Conservation (phyloP, 2,329 filamentous ascomycete species). For the Pseudomassariella vexata region DNA sequence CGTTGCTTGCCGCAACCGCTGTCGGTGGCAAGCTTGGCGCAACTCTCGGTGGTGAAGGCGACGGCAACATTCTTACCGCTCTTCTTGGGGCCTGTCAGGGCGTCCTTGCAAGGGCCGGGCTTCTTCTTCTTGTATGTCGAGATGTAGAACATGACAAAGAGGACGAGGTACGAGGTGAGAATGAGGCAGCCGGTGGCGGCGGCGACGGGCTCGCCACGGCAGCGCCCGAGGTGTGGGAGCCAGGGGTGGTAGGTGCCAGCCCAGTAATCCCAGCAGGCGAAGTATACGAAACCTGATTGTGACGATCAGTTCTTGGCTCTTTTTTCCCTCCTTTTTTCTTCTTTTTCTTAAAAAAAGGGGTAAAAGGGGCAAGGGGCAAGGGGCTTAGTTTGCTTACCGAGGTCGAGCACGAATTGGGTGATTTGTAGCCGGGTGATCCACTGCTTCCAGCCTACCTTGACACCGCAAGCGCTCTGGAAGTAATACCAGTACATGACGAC, state of each 20-base stretch:
- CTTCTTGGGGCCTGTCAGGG: constrained; percentile 9
- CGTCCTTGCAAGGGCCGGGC: too few relatives aligned
- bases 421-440: constrained; percentile 97
- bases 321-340: too few relatives aligned
- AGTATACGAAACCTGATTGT: constrained; percentile 75
- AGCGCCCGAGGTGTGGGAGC: constrained; percentile 64
- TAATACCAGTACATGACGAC: constrained; percentile 99
- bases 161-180: constrained; percentile 68
- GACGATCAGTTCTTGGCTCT: too few relatives aligned
- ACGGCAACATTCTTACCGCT: too few relatives aligned
- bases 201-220: constrained; percentile 74
- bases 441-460: constrained; percentile 98
- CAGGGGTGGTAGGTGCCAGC: constrained; percentile 63
- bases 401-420: constrained; percentile 89
- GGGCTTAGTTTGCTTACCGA: constrained; percentile 74
- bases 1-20: constrained; percentile 17
- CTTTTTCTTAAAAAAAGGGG: too few relatives aligned
- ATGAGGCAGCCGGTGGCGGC: constrained; percentile 69
- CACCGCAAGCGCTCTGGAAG: constrained; percentile 92
- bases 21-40: constrained; percentile 17
- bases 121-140: constrained; percentile 66
- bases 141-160: constrained; percentile 76
- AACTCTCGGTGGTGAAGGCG: constrained; percentile 18
- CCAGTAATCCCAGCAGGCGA: constrained; percentile 76
- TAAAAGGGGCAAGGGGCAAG: too few relatives aligned